A percentile compares a stretch with the other conserved stretches of the same genome.
Evolutionary conservation across 176 grass and related monocot genomes (phyloP).

Genomic region (Pontederia crassipes): DNA sequence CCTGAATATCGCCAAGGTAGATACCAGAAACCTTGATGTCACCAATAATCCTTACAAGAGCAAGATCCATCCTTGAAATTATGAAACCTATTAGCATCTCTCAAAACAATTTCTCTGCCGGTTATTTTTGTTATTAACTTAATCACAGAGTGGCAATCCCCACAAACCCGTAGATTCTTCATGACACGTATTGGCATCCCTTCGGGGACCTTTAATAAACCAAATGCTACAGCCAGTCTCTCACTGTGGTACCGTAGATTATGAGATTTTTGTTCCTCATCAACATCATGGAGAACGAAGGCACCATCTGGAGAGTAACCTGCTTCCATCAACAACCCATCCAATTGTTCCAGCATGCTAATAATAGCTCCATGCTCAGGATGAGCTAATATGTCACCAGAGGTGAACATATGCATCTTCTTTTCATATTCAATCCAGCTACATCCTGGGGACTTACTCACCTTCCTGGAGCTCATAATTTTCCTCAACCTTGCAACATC

Average conservation of each 20-base stretch:
- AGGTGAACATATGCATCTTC: constrained; percentile 63
- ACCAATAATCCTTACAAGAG: constrained; percentile 78
- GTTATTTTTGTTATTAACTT: constrained; percentile 64
- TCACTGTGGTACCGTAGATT: constrained; percentile 71
- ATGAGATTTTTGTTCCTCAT: constrained; percentile 64
- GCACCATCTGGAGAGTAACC: constrained; percentile 68
- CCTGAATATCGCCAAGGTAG: neutral
- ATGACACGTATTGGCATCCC: constrained; percentile 60
- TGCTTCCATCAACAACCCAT: constrained; percentile 53
- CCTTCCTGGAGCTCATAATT: constrained; percentile 58
- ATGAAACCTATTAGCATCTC: constrained; percentile 76
- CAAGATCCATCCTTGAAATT: constrained; percentile 67
- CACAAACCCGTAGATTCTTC: constrained; percentile 80
- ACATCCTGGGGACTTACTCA: constrained; percentile 63
- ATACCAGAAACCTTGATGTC: constrained; percentile 15
- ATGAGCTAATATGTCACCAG: constrained; percentile 44
- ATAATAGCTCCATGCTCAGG: constrained; percentile 42
- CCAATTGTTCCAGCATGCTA: constrained; percentile 55
- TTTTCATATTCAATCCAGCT: constrained; percentile 69
- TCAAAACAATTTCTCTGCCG: constrained; percentile 50
- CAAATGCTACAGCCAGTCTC: constrained; percentile 79
- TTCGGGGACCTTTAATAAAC: constrained; percentile 59
- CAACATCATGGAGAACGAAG: constrained; percentile 73
- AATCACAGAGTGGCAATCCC: constrained; percentile 69
- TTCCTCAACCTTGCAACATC: constrained; percentile 53